Base-by-base conservation (phyloP, 495 filamentous ascomycete species). In the Aspergillus carlsbadensis region DNA sequence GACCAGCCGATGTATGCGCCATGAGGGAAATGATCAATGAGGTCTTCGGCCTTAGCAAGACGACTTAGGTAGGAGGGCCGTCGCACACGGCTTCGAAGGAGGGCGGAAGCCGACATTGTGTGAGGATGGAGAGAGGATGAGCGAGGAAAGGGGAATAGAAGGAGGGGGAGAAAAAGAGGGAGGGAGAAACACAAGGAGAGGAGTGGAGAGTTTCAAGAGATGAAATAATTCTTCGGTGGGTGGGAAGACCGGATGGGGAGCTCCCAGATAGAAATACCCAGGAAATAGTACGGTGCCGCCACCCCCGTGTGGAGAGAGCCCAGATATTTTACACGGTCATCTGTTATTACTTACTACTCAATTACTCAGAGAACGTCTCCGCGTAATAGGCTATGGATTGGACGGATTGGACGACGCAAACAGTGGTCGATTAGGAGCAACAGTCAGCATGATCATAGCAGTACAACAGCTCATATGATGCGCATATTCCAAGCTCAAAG, bases 1-100 rank as follows among this genome's bases (percentile, higher is more conserved):
- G 87, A 89, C 90, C 90, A 95, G 54, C 90, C 90, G 65, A 96
- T 81, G 67, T 92, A 93, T 8, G 88, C 70, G 66, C 85, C 87
- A 81, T 94, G 78, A 47, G 91, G 91, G 65, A 95, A 95, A 34
- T 87, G 78, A 52, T 87, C 78, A 46, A 96, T 78, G 50, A 95
- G 71, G 71, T 95, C 91, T 70, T 92, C 85, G 36, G 91, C 83
- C 53, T 81, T 84, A 57, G 87, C 85, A 21, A 96, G 74, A 76
- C 91, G 94, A 57, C 83, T 88, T 45, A 94, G 77, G 70, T 92
- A 85, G 5, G 86, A 88, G 14, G 90, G 88, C 45, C 90, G 82
- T 42, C 82, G 75, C 50, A 95, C 79, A 58, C 91, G 86, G 65
- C 85, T 81, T 75, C 84, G 88, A 60, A 96, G 75, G 47, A 87